phyloP scores from a whole-genome alignment of 495 filamentous ascomycete species.

The Schizothecium vesticola region DNA sequence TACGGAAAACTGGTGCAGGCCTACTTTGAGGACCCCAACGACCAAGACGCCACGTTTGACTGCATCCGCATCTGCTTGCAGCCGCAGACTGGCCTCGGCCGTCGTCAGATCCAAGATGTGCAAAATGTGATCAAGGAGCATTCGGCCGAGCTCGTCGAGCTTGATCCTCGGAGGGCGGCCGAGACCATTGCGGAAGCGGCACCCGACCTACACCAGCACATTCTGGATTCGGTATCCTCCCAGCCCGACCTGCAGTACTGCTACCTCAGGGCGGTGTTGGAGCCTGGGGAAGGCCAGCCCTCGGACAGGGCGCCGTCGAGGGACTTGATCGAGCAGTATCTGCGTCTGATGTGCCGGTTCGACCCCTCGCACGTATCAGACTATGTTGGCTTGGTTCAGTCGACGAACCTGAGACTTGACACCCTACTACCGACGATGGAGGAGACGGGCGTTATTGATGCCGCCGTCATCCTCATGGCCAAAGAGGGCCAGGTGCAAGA shows the following conservation, averaged over 20 bases:
- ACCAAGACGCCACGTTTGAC: constrained; percentile 66
- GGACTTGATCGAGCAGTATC: constrained; percentile 75
- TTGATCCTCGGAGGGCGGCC: constrained; percentile 66
- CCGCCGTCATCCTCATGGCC: constrained; percentile 85
- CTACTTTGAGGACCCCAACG: constrained; percentile 80
- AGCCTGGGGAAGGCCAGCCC: constrained; percentile 50
- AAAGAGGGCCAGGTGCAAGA: constrained; percentile 78
- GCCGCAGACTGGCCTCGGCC: constrained; percentile 60
- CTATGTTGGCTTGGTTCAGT: constrained; percentile 73
- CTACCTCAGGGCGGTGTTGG: constrained; percentile 75
- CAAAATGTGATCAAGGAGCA: constrained; percentile 63
- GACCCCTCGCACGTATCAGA: constrained; percentile 76
- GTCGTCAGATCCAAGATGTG: constrained; percentile 72
- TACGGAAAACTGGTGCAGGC: constrained; percentile 72
- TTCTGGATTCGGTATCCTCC: constrained; percentile 60
- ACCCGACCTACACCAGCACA: constrained; percentile 63
- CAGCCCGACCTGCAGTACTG: constrained; percentile 63
- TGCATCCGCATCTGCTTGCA: constrained; percentile 78
- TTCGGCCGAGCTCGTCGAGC: constrained; percentile 60
- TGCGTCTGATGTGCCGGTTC: constrained; percentile 83
- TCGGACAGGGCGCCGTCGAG: constrained; percentile 34
- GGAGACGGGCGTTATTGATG: constrained; percentile 82
- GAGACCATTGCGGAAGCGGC: constrained; percentile 61
- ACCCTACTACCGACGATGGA: constrained; percentile 83
- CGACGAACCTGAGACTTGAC: constrained; percentile 74